Conservation (phyloP, 2,329 filamentous ascomycete species). For the Diaporthe vaccinii region DNA sequence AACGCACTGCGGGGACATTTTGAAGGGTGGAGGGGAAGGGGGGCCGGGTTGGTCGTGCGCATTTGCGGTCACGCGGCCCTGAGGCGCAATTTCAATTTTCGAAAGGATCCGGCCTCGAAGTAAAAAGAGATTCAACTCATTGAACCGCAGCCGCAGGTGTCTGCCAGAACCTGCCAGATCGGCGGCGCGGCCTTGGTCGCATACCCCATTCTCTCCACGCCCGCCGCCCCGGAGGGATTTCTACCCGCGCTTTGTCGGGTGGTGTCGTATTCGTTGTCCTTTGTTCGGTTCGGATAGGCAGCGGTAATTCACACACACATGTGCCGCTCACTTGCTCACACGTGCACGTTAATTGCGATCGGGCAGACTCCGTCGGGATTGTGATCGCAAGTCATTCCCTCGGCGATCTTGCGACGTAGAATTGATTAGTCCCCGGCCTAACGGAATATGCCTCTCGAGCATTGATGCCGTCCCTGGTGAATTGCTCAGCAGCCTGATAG, state of each 20-base stretch:
- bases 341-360: slow-evolving; percentile 5
- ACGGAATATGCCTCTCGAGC: background rate
- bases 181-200: background rate
- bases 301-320: background rate
- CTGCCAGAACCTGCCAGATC: slow-evolving; percentile 27
- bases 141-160: slow-evolving; percentile 23
- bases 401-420: slow-evolving; percentile 23
- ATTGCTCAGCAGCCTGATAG: background rate
- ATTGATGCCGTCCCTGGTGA: background rate
- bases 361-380: slow-evolving; percentile 28
- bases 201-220: background rate
- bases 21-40: background rate
- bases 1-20: slow-evolving; percentile 9
- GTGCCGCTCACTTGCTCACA: background rate
- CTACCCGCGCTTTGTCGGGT: slow-evolving; percentile 4
- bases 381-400: slow-evolving; percentile 21
- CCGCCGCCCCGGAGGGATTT: slow-evolving; percentile 12
- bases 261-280: background rate
- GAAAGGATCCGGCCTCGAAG: slow-evolving; percentile 8
- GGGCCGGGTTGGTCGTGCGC: slow-evolving; percentile 7
- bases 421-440: background rate
- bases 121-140: slow-evolving; percentile 6
- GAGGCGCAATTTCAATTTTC: slow-evolving; percentile 10
- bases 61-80: slow-evolving; percentile 14
- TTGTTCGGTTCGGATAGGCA: background rate